Base-by-base conservation (phyloP, 176 grass and related monocot genomes). In the Eleusine indica region DNA sequence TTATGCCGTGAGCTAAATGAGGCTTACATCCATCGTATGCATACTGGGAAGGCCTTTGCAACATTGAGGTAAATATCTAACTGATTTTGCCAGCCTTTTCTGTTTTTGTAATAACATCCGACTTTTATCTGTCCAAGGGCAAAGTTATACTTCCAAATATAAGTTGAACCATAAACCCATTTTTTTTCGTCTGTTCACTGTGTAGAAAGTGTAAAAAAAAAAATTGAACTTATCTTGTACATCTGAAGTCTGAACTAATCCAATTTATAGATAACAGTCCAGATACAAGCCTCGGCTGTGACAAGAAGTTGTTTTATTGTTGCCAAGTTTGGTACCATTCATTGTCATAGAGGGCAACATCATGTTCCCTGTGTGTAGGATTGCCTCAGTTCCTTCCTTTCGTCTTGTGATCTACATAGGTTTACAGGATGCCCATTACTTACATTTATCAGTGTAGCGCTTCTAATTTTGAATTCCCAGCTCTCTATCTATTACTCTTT, bases 21-120 rank as follows among this genome's bases (percentile, higher is more conserved):
- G 71, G 88, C 90, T 78, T 97, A 90, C 76, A 89, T 94, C 56
- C 89, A 99, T 86, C 87, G 86, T 11, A 96, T 99, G 91, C 78
- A 89, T 76, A 94, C 89, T 0, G 91, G 93, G 39, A 96, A 71
- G 71, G 83, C 97, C 74, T 99, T 98, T 91, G 89, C 77, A 28
- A 93, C 97, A 47, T 41, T 99, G 48, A 99, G 93, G 97, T 99
- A 90, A 75, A 77, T 62, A 17, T 62, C 60, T 25, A 14, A 63
- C 29, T 39, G 9, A 71, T 71, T 65, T 86, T 79, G 11, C 15
- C 39, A 53, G 3, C 44, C 4, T 67, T 77, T 25, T 74, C 19
- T 37, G 17, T 60, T 75, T 19, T 7, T 9, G 8, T 39, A 19
- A 21, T 68, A 21, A 39, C 19, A 69, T 70, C 5, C 49, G 40